phyloP scores from a whole-genome alignment of 352 stramenopile genomes.

The Pythium coloratum region DNA sequence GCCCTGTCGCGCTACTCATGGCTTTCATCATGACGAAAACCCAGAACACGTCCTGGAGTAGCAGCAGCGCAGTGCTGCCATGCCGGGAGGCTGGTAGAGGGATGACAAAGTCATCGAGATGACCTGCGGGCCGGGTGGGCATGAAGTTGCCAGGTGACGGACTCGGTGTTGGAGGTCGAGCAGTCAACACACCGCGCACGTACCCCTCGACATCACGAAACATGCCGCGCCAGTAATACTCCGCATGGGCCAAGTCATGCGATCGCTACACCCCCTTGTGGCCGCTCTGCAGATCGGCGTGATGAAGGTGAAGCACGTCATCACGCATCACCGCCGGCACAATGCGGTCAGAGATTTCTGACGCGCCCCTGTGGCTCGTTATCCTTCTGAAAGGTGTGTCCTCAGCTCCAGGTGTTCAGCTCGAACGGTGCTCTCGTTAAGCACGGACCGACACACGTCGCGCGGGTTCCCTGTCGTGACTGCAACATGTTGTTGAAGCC shows the following conservation, averaged over 20 bases:
- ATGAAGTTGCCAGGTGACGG: conserved; percentile 12
- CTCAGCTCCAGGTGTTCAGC: too few species aligned
- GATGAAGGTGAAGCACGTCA: conserved; percentile 13
- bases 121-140: conserved; percentile 3
- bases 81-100: not conserved
- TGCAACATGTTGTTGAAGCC: too few species aligned
- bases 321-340: conserved; percentile 5
- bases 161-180: not conserved
- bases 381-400: too few species aligned
- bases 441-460: too few species aligned
- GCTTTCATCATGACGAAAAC: conserved; percentile 31
- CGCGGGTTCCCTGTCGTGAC: too few species aligned
- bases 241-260: conserved; percentile 5
- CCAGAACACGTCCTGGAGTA: conserved; percentile 30
- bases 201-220: conserved; percentile 10
- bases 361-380: too few species aligned
- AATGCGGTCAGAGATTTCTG: not conserved
- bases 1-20: conserved; percentile 11
- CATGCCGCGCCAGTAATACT: conserved; percentile 24
- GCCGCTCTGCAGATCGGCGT: conserved; percentile 7
- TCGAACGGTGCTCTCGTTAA: too few species aligned
- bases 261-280: conserved; percentile 19
- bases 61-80: conserved; percentile 21
- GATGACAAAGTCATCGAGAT: conserved; percentile 22
- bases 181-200: conserved; percentile 19